Evolutionary conservation across 2,329 filamentous ascomycete species (phyloP).

Genomic region (Blumeria hordei): DNA sequence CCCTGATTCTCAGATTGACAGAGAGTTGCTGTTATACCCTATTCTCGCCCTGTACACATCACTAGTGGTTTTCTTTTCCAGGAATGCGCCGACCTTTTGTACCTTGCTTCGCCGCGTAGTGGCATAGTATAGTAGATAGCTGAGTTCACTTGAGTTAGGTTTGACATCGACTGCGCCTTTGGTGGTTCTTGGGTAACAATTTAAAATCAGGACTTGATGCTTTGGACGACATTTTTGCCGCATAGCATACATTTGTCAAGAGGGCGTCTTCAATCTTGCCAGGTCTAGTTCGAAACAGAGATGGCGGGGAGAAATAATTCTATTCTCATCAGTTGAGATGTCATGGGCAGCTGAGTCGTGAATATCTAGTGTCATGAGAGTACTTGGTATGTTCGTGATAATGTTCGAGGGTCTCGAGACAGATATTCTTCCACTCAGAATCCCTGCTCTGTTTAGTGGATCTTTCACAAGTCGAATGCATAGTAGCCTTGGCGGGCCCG

Average conservation of each 20-base stretch:
- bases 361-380: too few relatives aligned
- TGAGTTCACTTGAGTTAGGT: slow-evolving; percentile 89
- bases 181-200: slow-evolving; percentile 83
- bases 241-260: slow-evolving; percentile 32
- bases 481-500: too few relatives aligned
- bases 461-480: too few relatives aligned
- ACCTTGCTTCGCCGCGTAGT: slow-evolving; percentile 87
- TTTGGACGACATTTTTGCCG: slow-evolving; percentile 61
- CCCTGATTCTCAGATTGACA: not conserved
- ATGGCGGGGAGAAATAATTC: too few relatives aligned
- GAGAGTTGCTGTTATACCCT: slow-evolving; percentile 29
- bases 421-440: too few relatives aligned
- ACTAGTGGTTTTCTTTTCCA: slow-evolving; percentile 78
- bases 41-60: slow-evolving; percentile 79
- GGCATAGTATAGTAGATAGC: slow-evolving; percentile 90
- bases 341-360: too few relatives aligned
- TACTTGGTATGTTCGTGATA: too few relatives aligned
- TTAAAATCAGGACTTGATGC: slow-evolving; percentile 86
- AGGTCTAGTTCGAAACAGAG: too few relatives aligned
- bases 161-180: slow-evolving; percentile 85
- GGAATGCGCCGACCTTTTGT: slow-evolving; percentile 81
- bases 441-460: too few relatives aligned
- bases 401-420: too few relatives aligned
- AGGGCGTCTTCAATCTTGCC: not conserved
- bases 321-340: too few relatives aligned